These are phyloP conservation scores for Penicillium capsulatum DNA, from an alignment of 2,329 filamentous ascomycete genomes.

Conservation along the genomic window DNA sequence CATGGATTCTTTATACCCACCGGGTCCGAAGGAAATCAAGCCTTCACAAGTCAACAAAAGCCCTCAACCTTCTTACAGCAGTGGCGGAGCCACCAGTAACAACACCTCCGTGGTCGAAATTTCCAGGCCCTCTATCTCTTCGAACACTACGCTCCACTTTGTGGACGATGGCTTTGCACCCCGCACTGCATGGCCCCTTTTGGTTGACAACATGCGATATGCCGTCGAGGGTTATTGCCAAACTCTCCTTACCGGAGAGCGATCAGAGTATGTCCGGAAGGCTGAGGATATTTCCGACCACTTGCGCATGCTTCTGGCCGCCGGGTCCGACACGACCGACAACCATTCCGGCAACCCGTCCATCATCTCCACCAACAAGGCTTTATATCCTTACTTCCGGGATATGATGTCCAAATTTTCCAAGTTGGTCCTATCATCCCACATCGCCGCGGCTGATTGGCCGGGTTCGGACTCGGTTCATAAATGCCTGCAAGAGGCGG, in stretches of 20 bases:
- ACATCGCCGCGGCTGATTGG: slow-evolving; percentile 95
- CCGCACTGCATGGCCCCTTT: slow-evolving; percentile 79
- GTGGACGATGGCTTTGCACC: slow-evolving; percentile 82
- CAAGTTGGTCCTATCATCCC: slow-evolving; percentile 96
- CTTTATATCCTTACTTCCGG: slow-evolving; percentile 91
- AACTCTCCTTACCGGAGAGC: slow-evolving; percentile 75
- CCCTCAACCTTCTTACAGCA: slow-evolving; percentile 25
- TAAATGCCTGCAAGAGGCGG: slow-evolving; percentile 95
- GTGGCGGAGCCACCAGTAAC: slow-evolving; percentile 49
- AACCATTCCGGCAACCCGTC: slow-evolving; percentile 98
- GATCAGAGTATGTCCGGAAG: slow-evolving; percentile 84
- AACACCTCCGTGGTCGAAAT: slow-evolving; percentile 55
- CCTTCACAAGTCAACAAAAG: slow-evolving; percentile 17
- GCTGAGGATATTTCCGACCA: slow-evolving; percentile 99
- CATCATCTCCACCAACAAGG: slow-evolving; percentile 98
- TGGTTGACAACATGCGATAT: slow-evolving; percentile 88
- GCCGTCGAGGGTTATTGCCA: slow-evolving; percentile 87
- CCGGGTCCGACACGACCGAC: slow-evolving; percentile 93
- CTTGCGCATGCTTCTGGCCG: slow-evolving; percentile 84
- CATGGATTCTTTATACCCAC: slow-evolving; percentile 82
- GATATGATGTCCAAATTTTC: slow-evolving; percentile 99
- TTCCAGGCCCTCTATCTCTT: slow-evolving; percentile 41
- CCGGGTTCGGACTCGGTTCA: slow-evolving; percentile 88
- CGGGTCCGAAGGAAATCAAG: slow-evolving; percentile 55
- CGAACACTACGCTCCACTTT: slow-evolving; percentile 70